phyloP scores from a whole-genome alignment of 305 asterid species.

The Rubia balearica region DNA sequence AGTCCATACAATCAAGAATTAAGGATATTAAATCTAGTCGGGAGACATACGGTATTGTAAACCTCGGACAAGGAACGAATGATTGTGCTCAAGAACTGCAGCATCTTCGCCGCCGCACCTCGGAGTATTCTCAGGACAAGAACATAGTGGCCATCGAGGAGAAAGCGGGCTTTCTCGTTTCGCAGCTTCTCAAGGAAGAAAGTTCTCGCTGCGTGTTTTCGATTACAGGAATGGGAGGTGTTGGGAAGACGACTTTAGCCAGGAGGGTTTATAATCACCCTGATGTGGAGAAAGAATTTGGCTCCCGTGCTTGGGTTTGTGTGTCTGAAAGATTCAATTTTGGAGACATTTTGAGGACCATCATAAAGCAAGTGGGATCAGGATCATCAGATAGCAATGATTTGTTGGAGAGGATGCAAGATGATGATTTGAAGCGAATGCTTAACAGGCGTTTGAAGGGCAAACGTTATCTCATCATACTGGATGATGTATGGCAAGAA shows the following conservation, averaged over 20 bases:
- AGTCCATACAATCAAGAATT: constrained; percentile 3
- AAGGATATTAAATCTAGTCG: constrained; percentile 4
- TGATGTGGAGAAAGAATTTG: constrained; percentile 15
- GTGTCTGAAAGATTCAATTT: constrained; percentile 18
- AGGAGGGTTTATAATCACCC: constrained; percentile 20
- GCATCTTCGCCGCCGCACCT: too few relatives aligned
- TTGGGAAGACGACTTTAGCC: constrained; percentile 34
- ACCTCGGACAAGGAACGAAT: constrained; percentile 13
- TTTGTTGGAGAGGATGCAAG: background rate
- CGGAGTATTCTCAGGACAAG: constrained; percentile 2
- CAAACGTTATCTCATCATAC: constrained; percentile 20
- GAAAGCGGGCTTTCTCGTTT: background rate
- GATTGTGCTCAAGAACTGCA: constrained; percentile 13
- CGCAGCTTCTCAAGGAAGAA: constrained; percentile 14
- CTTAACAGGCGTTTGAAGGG: constrained; percentile 1
- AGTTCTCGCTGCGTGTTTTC: constrained; percentile 11
- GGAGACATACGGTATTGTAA: constrained; percentile 13
- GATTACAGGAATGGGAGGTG: constrained; percentile 30
- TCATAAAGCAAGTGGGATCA: constrained; percentile 15
- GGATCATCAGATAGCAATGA: background rate
- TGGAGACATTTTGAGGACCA: background rate
- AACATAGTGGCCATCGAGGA: constrained; percentile 22
- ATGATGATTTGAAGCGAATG: background rate
- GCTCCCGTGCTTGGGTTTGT: constrained; percentile 23
- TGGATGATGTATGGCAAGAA: constrained; percentile 27